Conservation (phyloP, 2,329 filamentous ascomycete species). For the Aspergillus novofumigatus region DNA sequence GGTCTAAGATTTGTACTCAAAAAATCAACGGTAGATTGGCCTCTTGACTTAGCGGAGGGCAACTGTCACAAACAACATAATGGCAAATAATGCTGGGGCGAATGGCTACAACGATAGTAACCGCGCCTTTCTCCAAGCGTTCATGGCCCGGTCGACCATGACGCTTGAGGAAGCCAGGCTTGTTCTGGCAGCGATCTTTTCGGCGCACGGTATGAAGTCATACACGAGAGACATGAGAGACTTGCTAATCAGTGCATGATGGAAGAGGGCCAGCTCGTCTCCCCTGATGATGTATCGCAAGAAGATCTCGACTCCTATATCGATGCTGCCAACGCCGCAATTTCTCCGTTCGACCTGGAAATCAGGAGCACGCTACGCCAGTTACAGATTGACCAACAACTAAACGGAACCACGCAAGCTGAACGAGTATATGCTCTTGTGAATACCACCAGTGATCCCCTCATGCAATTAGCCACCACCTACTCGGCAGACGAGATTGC, state of each 20-base stretch:
- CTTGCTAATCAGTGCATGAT: background rate
- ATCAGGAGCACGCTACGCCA: conserved; percentile 75
- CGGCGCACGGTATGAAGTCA: conserved; percentile 46
- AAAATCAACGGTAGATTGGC: background rate
- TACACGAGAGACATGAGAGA: background rate
- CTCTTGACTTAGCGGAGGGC: background rate
- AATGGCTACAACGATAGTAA: conserved; percentile 60
- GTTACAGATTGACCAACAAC: conserved; percentile 35
- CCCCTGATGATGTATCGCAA: conserved; percentile 61
- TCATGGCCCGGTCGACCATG: conserved; percentile 73
- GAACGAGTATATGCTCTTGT: conserved; percentile 76
- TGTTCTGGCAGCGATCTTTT: conserved; percentile 72
- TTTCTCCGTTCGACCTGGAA: conserved; percentile 81
- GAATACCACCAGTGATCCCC: conserved; percentile 78
- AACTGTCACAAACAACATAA: background rate
- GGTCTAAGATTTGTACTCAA: background rate
- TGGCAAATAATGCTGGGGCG: conserved; percentile 16
- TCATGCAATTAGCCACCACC: conserved; percentile 82
- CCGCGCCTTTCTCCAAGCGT: conserved; percentile 84
- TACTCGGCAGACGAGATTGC: conserved; percentile 79
- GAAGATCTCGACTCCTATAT: conserved; percentile 68
- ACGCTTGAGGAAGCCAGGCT: conserved; percentile 69
- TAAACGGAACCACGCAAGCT: conserved; percentile 3
- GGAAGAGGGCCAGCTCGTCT: conserved; percentile 45
- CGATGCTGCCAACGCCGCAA: conserved; percentile 63